phyloP scores from a whole-genome alignment of 1,139 yeast species.

The Taphrina flavorubra region DNA sequence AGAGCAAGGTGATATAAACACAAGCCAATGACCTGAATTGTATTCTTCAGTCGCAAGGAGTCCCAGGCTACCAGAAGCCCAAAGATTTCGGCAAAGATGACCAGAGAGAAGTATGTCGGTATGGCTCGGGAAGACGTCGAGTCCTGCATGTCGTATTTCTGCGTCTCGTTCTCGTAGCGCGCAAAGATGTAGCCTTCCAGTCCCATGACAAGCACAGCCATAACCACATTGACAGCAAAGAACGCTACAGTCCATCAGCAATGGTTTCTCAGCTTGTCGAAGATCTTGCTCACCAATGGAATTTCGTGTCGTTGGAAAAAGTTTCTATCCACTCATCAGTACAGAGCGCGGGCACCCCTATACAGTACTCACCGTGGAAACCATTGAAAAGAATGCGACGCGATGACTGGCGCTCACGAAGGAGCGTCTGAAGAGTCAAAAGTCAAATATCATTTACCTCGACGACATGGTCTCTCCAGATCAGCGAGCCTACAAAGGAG shows the following conservation, averaged over 20 bases:
- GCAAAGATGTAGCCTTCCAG: slow-evolving; percentile 50
- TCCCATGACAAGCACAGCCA: slow-evolving; percentile 49
- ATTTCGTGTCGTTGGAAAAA: slow-evolving; percentile 53
- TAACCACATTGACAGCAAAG: slow-evolving; percentile 47
- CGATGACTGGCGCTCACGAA: neutral
- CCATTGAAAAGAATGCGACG: neutral
- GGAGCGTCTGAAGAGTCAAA: neutral
- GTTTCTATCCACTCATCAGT: neutral
- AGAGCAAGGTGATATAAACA: slow-evolving; percentile 59
- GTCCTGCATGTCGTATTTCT: slow-evolving; percentile 42
- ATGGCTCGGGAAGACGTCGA: slow-evolving; percentile 49
- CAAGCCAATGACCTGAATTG: slow-evolving; percentile 55
- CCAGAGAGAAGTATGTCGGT: slow-evolving; percentile 55
- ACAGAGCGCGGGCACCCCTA: too few relatives aligned
- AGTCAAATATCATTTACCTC: neutral
- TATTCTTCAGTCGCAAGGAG: slow-evolving; percentile 57
- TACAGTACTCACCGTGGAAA: neutral
- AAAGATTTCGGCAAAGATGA: slow-evolving; percentile 57
- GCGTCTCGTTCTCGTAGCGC: slow-evolving; percentile 47
- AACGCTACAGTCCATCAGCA: slow-evolving; percentile 39
- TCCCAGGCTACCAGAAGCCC: slow-evolving; percentile 56
- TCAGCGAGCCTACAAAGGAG: neutral
- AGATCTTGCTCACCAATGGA: neutral
- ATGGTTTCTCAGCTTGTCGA: neutral
- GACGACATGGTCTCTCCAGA: neutral